A percentile compares a stretch with the other conserved stretches of the same genome.
These are phyloP conservation scores for Neocatenulostroma microsporum DNA, from an alignment of 2,329 filamentous ascomycete species.

Conservation along the genomic window DNA sequence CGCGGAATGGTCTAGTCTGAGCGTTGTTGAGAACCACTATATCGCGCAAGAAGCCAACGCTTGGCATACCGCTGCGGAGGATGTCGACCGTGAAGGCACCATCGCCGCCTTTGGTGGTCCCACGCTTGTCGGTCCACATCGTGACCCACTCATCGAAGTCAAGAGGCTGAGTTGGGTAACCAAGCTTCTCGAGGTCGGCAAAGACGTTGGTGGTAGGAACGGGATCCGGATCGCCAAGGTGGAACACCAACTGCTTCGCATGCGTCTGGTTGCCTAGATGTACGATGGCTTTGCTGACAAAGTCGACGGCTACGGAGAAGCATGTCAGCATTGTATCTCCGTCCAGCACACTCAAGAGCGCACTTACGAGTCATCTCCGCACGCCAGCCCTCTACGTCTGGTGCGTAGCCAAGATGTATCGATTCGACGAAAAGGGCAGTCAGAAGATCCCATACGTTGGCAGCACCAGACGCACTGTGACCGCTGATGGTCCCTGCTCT, in stretches of 20 bases:
- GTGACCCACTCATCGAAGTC: constrained; percentile 67
- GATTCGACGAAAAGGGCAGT: constrained; percentile 72
- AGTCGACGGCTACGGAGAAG: constrained; percentile 54
- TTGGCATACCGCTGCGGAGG: constrained; percentile 72
- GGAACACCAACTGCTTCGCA: constrained; percentile 59
- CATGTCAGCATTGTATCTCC: not conserved
- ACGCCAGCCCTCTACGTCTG: constrained; percentile 65
- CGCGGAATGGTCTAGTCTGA: constrained; percentile 54
- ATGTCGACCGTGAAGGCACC: constrained; percentile 72
- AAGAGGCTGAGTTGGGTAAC: constrained; percentile 60
- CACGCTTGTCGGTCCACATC: constrained; percentile 64
- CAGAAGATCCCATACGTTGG: constrained; percentile 70
- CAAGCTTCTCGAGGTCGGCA: constrained; percentile 54
- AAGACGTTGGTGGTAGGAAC: constrained; percentile 61
- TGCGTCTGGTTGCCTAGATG: constrained; percentile 59
- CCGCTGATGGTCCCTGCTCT: constrained; percentile 71
- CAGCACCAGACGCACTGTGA: constrained; percentile 64
- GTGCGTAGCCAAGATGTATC: constrained; percentile 61
- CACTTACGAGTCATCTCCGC: constrained; percentile 68
- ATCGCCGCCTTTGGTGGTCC: constrained; percentile 56
- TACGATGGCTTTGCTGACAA: constrained; percentile 66
- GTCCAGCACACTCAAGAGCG: too few relatives aligned
- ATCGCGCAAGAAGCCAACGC: constrained; percentile 59
- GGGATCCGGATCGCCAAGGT: constrained; percentile 65
- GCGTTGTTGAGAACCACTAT: constrained; percentile 68